These are phyloP conservation scores for Pistacia vera DNA, from an alignment of 345 rosid genomes.

Conservation along the genomic window DNA sequence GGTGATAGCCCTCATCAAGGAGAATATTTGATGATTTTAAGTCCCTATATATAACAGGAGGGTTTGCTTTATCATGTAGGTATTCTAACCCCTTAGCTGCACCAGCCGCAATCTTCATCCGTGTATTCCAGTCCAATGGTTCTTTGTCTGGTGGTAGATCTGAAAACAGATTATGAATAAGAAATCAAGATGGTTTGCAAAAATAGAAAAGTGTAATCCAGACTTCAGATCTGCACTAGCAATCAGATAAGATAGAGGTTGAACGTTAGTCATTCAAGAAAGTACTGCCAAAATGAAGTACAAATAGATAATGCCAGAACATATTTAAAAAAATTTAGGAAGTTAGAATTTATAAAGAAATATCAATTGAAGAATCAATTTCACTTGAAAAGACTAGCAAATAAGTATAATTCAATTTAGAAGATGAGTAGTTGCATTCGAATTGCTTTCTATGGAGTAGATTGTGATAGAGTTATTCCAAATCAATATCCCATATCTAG, in stretches of 20 bases:
- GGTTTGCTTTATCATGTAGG: constrained; percentile 93
- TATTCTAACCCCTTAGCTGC: constrained; percentile 98
- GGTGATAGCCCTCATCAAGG: constrained; percentile 87
- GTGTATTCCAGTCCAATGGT: constrained; percentile 92
- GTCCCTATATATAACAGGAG: constrained; percentile 96
- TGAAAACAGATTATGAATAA: constrained; percentile 29
- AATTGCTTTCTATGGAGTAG: not conserved
- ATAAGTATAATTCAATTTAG: not conserved
- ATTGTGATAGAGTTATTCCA: not conserved
- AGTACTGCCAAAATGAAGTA: constrained; percentile 9
- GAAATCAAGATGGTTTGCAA: constrained; percentile 5
- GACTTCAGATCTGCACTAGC: not conserved
- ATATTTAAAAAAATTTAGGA: not conserved
- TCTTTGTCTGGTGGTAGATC: constrained; percentile 85
- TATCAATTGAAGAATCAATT: not conserved
- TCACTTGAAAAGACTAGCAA: not conserved
- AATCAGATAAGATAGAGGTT: not conserved
- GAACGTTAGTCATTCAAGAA: constrained; percentile 4
- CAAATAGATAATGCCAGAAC: not conserved
- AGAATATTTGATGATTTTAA: constrained; percentile 95
- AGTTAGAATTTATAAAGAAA: no score
- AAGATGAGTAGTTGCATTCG: not conserved
- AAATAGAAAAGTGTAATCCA: constrained; percentile 8
- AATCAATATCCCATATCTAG: not conserved
- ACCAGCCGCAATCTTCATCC: constrained; percentile 99